Evolutionary conservation across 495 filamentous ascomycete species (phyloP).

Genomic region (Staphylotrichum longicolle): DNA sequence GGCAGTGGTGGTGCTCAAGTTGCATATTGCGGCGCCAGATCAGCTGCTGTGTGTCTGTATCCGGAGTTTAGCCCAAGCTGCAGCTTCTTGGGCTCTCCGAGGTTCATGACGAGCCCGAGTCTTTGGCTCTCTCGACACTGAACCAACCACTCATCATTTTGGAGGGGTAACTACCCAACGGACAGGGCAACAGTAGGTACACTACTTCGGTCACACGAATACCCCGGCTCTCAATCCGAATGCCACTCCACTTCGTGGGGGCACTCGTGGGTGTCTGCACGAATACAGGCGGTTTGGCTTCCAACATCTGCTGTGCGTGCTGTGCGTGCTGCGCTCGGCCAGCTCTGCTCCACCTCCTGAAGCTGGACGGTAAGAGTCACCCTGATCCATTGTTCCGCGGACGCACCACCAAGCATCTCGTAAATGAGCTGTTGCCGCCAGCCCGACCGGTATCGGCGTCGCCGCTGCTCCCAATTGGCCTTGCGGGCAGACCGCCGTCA

Average conservation of each 20-base stretch:
- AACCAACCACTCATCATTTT: too few relatives aligned
- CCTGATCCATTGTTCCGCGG: constrained; percentile 9
- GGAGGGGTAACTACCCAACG: too few relatives aligned
- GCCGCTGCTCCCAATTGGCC: neutral
- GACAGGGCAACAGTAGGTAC: neutral
- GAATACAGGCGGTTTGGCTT: constrained; percentile 12
- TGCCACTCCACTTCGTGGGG: constrained; percentile 2
- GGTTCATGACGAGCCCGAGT: too few relatives aligned
- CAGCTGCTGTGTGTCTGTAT: too few relatives aligned
- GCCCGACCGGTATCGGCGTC: constrained; percentile 16
- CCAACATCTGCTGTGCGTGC: constrained; percentile 9
- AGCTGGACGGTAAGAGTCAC: constrained; percentile 15
- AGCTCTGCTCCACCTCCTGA: constrained; percentile 8
- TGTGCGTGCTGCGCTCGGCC: neutral
- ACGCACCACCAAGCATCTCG: neutral
- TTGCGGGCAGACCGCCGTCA: neutral
- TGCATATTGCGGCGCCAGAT: too few relatives aligned
- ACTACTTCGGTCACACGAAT: too few relatives aligned
- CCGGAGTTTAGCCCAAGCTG: too few relatives aligned
- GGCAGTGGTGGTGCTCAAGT: too few relatives aligned
- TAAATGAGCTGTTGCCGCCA: constrained; percentile 1
- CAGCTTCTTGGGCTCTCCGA: too few relatives aligned
- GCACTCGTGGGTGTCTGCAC: neutral
- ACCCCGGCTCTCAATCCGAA: neutral
- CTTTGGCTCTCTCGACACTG: too few relatives aligned